Base-by-base conservation (phyloP, 768 basidiomycete species). In the Tricholoma sp. region DNA sequence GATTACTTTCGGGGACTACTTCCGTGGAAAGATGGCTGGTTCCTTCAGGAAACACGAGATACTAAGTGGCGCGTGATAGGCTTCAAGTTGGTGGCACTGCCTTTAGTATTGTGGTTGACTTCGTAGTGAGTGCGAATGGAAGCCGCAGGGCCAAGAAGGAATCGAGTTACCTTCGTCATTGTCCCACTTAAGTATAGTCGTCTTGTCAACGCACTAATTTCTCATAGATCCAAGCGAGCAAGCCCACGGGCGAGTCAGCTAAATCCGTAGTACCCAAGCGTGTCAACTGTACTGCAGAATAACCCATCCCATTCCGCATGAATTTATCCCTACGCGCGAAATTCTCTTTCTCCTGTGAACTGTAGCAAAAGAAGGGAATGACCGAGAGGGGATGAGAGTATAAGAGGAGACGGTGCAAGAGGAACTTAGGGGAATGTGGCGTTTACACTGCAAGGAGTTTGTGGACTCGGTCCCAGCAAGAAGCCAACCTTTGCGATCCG, bases 91-190 rank as follows among this genome's bases (percentile, higher is more conserved):
- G 55, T 34, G 15, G 45, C 56, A 10, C 53, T 50, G n/a, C n/a
- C n/a, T n/a, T n/a, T n/a, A n/a, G n/a, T n/a, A n/a, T n/a, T n/a
- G n/a, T n/a, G n/a, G n/a, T n/a, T n/a, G 17, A 64, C 59, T 61
- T 86, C 86, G 61, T 79, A 85, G 65, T 86, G 86, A 17, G 84
- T 84, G 11, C 83, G 72, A 7, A 79, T 20, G 0, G 84, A 79
- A 0, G 84, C 81, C 1, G 82, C 74, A 6, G 85, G 83, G 0
- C 83, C 83, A n/a, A n/a, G n/a, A n/a, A n/a, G n/a, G n/a, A n/a
- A n/a, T n/a, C n/a, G n/a, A n/a, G n/a, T 36, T 6, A 36, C 84
- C 72, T 69, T 86, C 81, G 24, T 85, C 81, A 41, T 82, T 81
- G 6, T 70, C 70, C 83, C 83, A 85, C 0, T 74, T 72, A 61